Base-by-base conservation (phyloP, 192 early-diverging fungal species). In the Entomortierella beljakovae region DNA sequence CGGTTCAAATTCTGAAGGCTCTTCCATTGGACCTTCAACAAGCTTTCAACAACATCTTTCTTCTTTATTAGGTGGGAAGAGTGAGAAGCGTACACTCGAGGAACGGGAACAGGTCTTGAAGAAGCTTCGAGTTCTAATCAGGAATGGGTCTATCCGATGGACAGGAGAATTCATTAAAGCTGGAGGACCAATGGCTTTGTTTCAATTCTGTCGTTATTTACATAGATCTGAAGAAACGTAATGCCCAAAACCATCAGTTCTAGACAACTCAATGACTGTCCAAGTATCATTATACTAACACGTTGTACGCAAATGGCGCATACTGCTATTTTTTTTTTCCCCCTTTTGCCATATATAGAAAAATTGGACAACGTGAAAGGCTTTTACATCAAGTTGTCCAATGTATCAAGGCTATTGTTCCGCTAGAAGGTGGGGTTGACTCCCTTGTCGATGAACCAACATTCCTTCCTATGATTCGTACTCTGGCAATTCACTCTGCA, bases 81-180 rank as follows among this genome's bases (percentile, higher is more conserved):
- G 40, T 46, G 75, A 70, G 3, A 69, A 54, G 38, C 53, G 62
- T 15, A 25, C 28, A 0, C 34, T 70, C 25, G 75, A 79, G 32
- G 75, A 79, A 11, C 42, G 62, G 35, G 75, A 79, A 26, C 61
- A 79, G 38, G 75, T 79, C 15, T 26, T 79, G 51, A 79, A 70
- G 50, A 79, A 70, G 16, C 56, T 79, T 22, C 52, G 75, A 29
- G 75, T 79, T 22, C 15, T 79, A 37, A 70, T 79, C 46, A 35
- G 75, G 38, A 79, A 79, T 28, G 75, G 75, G 11, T 79, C 75
- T 18, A 66, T 79, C 29, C 75, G 75, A 10, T 79, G 75, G 75
- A 79, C 75, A 46, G 61, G 67, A 23, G 75, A 79, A 56, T 79
- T 79, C 32, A 79, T 79, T 38, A 79, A 70, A 29, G 68, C 40